phyloP scores from a whole-genome alignment of 805 yeast species.

The Saccharomycopsis sp. region DNA sequence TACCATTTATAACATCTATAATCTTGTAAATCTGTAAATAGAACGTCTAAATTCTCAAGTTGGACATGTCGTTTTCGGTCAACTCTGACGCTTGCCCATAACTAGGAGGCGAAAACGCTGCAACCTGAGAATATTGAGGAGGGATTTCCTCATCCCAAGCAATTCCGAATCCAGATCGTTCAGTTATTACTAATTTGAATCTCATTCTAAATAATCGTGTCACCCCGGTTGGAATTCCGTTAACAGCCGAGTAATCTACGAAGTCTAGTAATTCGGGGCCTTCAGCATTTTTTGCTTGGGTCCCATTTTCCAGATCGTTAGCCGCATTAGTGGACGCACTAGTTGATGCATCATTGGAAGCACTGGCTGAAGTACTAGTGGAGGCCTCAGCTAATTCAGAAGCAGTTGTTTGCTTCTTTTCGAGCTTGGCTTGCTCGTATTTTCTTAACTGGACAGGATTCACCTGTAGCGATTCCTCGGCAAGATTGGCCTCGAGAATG shows the following conservation, averaged over 20 bases:
- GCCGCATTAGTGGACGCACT: slow-evolving; percentile 22
- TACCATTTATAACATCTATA: too few species aligned
- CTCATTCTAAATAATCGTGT: slow-evolving; percentile 95
- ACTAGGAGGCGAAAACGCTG: slow-evolving; percentile 80
- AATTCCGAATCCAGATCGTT: slow-evolving; percentile 90
- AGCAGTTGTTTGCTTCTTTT: not conserved
- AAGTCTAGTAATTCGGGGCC: slow-evolving; percentile 21
- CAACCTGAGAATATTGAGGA: slow-evolving; percentile 84
- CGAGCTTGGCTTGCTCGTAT: not conserved
- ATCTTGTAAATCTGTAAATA: too few species aligned
- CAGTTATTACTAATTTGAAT: slow-evolving; percentile 75
- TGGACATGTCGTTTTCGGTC: slow-evolving; percentile 10
- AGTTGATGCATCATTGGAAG: too few species aligned
- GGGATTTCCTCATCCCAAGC: slow-evolving; percentile 99
- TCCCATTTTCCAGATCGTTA: slow-evolving; percentile 18
- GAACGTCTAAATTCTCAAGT: slow-evolving; percentile 2
- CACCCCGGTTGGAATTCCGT: slow-evolving; percentile 84
- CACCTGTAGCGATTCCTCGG: slow-evolving; percentile 68
- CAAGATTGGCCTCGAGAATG: slow-evolving; percentile 85
- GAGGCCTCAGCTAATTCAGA: too few species aligned
- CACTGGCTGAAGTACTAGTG: too few species aligned
- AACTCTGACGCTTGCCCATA: slow-evolving; percentile 34
- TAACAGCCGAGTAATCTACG: slow-evolving; percentile 14
- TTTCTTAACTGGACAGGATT: slow-evolving; percentile 19
- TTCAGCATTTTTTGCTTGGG: not conserved